phyloP scores from a whole-genome alignment of 1,139 yeast genomes.

The Yamadazyma conglobata region DNA sequence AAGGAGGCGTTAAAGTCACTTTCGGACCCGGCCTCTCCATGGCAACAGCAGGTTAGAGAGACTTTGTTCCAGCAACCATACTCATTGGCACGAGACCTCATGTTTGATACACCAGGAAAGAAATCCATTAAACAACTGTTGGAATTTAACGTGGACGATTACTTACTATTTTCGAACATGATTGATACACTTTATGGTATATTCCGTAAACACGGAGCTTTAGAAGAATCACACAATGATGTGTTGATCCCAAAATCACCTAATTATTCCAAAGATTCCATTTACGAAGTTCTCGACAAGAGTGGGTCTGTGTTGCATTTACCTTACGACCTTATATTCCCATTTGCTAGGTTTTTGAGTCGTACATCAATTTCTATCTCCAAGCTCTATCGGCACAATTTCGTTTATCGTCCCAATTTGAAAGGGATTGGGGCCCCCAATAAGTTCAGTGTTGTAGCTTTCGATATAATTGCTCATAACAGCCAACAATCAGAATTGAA shows the following conservation, averaged over 20 bases:
- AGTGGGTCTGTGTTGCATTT: slow-evolving; percentile 85
- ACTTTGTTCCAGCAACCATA: slow-evolving; percentile 82
- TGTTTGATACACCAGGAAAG: slow-evolving; percentile 53
- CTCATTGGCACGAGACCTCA: slow-evolving; percentile 73
- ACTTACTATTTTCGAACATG: slow-evolving; percentile 46
- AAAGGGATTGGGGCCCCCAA: slow-evolving; percentile 66
- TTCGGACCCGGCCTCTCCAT: slow-evolving; percentile 87
- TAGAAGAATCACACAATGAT: slow-evolving; percentile 56
- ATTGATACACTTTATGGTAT: slow-evolving; percentile 54
- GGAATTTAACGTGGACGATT: slow-evolving; percentile 32
- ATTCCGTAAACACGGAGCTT: slow-evolving; percentile 81
- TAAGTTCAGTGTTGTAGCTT: slow-evolving; percentile 76
- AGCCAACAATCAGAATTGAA: slow-evolving; percentile 38
- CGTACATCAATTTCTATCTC: slow-evolving; percentile 52
- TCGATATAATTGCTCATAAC: slow-evolving; percentile 69
- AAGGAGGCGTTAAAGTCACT: slow-evolving; percentile 83
- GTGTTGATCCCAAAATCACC: slow-evolving; percentile 79
- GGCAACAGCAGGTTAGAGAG: slow-evolving; percentile 90
- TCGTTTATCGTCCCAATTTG: slow-evolving; percentile 69
- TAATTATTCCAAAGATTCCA: slow-evolving; percentile 56
- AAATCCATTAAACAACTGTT: slow-evolving; percentile 20
- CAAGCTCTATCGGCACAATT: slow-evolving; percentile 71
- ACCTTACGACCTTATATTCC: slow-evolving; percentile 85
- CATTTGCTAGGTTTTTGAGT: slow-evolving; percentile 82
- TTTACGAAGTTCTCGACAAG: slow-evolving; percentile 77